Evolutionary conservation across 2,329 filamentous ascomycete genomes (phyloP), one percentile per base, ranked within the genome.

Genomic region (Sclerotinia nivalis): DNA sequence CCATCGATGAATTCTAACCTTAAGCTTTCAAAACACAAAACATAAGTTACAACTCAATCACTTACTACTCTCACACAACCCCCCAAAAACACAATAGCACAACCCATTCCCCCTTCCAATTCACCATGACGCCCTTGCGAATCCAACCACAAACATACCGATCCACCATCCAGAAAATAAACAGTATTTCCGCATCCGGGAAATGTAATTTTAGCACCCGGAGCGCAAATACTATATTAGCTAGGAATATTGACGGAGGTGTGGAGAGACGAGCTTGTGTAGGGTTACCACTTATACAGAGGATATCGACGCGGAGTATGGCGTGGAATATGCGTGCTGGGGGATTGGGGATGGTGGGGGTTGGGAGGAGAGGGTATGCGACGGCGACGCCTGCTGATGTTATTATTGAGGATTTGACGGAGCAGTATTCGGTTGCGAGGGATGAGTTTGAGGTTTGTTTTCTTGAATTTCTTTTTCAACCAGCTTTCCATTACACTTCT

Each of bases 371-470:
- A 25, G 5, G 2, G 3, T 68, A 62, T 22, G 45, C 54, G 4
- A 62, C 31, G 0, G 34, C 54, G 8, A 68, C 66, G 1, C 34
- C 60, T 0, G 62, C 55, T 0, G 69, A 70, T 47, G 40, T 18
- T 2, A 15, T 70, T 20, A 67, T 70, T 10, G 69, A 70, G 37
- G 49, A 40, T 1, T 25, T 70, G 5, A 66, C 62, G 3, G 69
- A 70, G 12, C 69, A 67, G 9, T 68, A 83, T 72, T 80, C 81
- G 69, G 80, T 80, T 0, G 82, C 83, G 4, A 80, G 80, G 70
- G 83, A 84, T 73, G 82, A 84, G 74, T 82, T 84, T 69, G 82
- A 84, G 47, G 61, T 64, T 9, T 20, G 22, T 58, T 31, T 52
- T 22, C 22, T 13, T 0, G 34, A 34, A 4, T 34, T 34, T 3